phyloP scores from a whole-genome alignment of 345 rosid genomes.

The Aethionema arabicum region DNA sequence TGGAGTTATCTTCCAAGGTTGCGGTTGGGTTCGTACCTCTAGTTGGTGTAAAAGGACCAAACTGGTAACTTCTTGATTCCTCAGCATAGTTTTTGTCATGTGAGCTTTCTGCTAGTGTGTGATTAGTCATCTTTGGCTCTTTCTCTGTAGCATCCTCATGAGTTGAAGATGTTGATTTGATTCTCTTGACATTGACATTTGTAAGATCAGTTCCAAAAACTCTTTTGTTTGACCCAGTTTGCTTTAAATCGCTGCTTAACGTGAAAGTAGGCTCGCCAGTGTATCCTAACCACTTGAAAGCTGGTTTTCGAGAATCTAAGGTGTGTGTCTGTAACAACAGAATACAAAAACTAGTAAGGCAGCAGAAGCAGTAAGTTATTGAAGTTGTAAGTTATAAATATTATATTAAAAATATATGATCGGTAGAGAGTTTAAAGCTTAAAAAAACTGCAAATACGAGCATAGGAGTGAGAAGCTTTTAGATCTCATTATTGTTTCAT shows the following conservation, averaged over 20 bases:
- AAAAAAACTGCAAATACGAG: too few relatives aligned
- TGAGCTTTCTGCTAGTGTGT: conserved; percentile 38
- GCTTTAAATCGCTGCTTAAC: conserved; percentile 35
- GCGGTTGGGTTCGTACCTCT: conserved; percentile 29
- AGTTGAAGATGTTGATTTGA: conserved; percentile 38
- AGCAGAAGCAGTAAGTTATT: too few relatives aligned
- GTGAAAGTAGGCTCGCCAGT: conserved; percentile 44
- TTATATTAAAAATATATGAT: too few relatives aligned
- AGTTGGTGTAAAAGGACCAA: conserved; percentile 81
- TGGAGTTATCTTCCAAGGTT: conserved; percentile 34
- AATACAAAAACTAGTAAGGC: neutral
- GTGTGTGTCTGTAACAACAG: conserved; percentile 66
- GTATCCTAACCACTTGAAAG: conserved; percentile 85
- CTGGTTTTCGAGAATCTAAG: conserved; percentile 72
- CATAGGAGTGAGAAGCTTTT: too few relatives aligned
- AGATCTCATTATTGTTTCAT: too few relatives aligned
- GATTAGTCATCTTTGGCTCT: conserved; percentile 38
- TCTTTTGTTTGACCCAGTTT: conserved; percentile 56
- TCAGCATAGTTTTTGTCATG: conserved; percentile 38
- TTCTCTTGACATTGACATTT: conserved; percentile 51
- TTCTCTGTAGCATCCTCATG: conserved; percentile 34
- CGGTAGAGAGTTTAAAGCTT: too few relatives aligned
- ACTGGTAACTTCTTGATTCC: conserved; percentile 51
- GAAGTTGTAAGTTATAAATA: too few relatives aligned
- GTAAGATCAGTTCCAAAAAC: conserved; percentile 75